Evolutionary conservation across 306 rosid genomes (phyloP).

Genomic region (Myrica gale): DNA sequence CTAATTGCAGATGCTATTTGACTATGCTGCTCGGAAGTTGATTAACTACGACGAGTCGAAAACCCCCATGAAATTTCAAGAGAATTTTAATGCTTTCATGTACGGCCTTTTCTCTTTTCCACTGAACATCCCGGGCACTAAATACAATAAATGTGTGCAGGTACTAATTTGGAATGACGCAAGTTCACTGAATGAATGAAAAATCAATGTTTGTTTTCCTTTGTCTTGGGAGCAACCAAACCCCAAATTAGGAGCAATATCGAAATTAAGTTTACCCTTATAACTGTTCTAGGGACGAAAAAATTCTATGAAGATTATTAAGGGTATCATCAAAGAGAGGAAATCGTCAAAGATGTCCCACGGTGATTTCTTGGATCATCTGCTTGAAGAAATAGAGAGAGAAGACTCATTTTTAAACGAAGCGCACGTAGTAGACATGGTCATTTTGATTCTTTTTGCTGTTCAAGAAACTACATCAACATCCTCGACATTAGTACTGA

Average conservation of each 20-base stretch:
- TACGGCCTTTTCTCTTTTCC: slow-evolving; percentile 10
- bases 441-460: slow-evolving; percentile 13
- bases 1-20: slow-evolving; percentile 8
- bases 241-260: not conserved
- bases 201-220: not conserved
- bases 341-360: not conserved
- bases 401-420: slow-evolving; percentile 7
- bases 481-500: not conserved
- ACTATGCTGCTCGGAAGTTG: slow-evolving; percentile 6
- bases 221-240: not conserved
- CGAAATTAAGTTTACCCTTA: not conserved
- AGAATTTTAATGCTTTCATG: slow-evolving; percentile 11
- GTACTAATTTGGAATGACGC: not conserved
- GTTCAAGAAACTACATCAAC: not conserved
- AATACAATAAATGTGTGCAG: slow-evolving; percentile 17
- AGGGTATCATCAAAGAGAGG: slow-evolving; percentile 4
- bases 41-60: slow-evolving; percentile 10
- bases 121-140: slow-evolving; percentile 5
- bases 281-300: slow-evolving; percentile 9
- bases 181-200: too few species aligned
- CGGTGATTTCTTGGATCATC: slow-evolving; percentile 15
- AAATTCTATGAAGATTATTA: not conserved
- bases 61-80: not conserved
- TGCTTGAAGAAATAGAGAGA: slow-evolving; percentile 6
- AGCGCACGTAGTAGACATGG: not conserved